Evolutionary conservation across 257 asterid genomes (phyloP).

Genomic region (Primulina huaijiensis): DNA sequence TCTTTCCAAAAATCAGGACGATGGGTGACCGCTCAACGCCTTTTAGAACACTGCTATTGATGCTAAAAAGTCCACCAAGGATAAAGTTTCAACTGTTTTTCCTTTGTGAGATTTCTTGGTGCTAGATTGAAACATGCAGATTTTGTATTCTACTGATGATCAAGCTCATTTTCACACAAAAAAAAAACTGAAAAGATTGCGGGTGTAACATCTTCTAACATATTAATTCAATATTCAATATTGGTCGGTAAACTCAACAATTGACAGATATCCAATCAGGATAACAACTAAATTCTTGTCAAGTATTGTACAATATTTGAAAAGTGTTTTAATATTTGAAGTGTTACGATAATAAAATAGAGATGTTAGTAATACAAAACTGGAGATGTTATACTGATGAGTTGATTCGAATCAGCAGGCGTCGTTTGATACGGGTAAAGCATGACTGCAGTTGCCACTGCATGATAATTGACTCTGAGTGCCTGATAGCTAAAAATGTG

Average conservation of each 20-base stretch:
- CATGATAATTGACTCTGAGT: neutral
- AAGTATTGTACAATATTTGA: neutral
- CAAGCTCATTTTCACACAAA: neutral
- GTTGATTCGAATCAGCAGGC: neutral
- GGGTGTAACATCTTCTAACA: neutral
- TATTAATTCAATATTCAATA: too few species aligned
- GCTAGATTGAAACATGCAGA: neutral
- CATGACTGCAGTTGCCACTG: neutral
- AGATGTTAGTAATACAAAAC: neutral
- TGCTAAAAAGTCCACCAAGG: neutral
- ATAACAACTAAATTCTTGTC: neutral
- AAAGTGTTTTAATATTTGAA: too few species aligned
- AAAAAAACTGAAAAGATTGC: too few species aligned
- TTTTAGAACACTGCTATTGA: too few species aligned
- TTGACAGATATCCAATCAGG: neutral
- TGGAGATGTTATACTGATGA: neutral
- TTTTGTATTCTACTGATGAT: neutral
- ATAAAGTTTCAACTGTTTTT: neutral
- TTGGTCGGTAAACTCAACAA: neutral
- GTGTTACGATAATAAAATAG: neutral
- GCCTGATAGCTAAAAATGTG: neutral
- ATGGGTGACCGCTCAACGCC: too few species aligned
- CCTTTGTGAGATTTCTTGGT: neutral
- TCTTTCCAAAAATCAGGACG: too few species aligned
- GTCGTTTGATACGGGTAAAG: neutral